Conservation (phyloP, 2,329 filamentous ascomycete genomes). For the Cylindrodendrum hubeiense region DNA sequence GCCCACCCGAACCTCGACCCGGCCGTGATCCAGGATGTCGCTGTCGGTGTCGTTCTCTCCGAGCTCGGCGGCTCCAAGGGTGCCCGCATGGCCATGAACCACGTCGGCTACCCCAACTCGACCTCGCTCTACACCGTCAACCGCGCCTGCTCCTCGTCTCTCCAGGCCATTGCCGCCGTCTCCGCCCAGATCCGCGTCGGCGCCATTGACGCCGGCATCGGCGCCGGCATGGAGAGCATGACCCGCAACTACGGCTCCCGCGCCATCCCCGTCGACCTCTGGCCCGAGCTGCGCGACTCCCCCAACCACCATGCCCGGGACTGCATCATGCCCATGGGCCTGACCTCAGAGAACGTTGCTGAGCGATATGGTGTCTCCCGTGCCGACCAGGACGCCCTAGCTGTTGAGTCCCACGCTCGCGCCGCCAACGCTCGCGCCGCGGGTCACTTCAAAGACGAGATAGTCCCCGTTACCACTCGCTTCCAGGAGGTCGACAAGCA, state of each 20-base stretch:
- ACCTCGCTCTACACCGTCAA: conserved; percentile 90
- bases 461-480: conserved; percentile 81
- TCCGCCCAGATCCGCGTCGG: conserved; percentile 82
- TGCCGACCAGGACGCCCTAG: conserved; percentile 86
- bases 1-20: conserved; percentile 81
- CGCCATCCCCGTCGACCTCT: conserved; percentile 87
- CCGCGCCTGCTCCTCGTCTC: conserved; percentile 83
- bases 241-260: conserved; percentile 87
- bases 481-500: conserved; percentile 74
- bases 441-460: conserved; percentile 82
- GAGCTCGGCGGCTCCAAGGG: conserved; percentile 93
- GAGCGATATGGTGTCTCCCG: conserved; percentile 79
- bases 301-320: conserved; percentile 78
- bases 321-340: conserved; percentile 94
- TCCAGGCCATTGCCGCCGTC: conserved; percentile 81
- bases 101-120: conserved; percentile 79
- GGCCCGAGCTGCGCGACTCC: conserved; percentile 78
- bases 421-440: conserved; percentile 77
- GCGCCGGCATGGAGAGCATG: conserved; percentile 97
- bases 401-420: conserved; percentile 78
- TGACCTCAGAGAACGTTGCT: conserved; percentile 92
- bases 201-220: conserved; percentile 80
- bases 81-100: conserved; percentile 89
- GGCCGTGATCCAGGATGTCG: conserved; percentile 77
- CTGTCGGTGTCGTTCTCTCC: conserved; percentile 88